Percentiles rank a stretch among this genome's conserved stretches.
Evolutionary conservation across 805 yeast genomes (phyloP).

Genomic region (Monosporozyma servazzii): DNA sequence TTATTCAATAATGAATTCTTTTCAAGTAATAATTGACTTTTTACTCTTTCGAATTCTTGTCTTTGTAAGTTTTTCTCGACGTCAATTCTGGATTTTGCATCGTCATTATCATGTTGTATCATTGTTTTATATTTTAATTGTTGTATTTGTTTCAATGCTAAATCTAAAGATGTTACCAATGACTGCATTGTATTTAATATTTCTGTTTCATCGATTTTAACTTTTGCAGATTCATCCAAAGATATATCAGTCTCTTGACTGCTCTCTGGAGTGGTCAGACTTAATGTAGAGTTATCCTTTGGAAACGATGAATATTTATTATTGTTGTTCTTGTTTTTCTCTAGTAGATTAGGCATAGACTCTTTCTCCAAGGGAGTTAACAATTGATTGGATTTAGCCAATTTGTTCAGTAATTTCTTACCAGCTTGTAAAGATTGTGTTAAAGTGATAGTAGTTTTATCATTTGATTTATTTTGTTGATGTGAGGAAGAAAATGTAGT

Average conservation of each 20-base stretch:
- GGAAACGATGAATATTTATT: neutral
- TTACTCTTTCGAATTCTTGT: constrained; percentile 30
- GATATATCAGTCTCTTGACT: neutral
- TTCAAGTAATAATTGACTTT: constrained; percentile 27
- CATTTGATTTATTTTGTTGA: neutral
- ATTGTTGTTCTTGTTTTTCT: neutral
- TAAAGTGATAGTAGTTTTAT: neutral
- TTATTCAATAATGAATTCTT: constrained; percentile 32
- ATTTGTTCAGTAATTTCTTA: constrained; percentile 6
- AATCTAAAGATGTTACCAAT: constrained; percentile 16
- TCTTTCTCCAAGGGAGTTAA: constrained; percentile 9
- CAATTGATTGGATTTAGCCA: constrained; percentile 4
- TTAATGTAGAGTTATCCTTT: neutral
- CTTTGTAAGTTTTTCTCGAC: constrained; percentile 23
- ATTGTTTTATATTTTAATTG: constrained; percentile 32
- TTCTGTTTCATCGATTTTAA: neutral
- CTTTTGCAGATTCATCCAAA: neutral
- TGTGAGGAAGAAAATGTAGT: neutral
- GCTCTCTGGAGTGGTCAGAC: neutral
- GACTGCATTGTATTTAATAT: constrained; percentile 9
- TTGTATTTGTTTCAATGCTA: constrained; percentile 25
- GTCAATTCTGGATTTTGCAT: constrained; percentile 17
- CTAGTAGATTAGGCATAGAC: neutral
- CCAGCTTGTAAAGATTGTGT: neutral
- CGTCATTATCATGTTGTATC: constrained; percentile 28